These are phyloP conservation scores for Phytomonas sp. DNA, from an alignment of 208 protist species.

Conservation along the genomic window DNA sequence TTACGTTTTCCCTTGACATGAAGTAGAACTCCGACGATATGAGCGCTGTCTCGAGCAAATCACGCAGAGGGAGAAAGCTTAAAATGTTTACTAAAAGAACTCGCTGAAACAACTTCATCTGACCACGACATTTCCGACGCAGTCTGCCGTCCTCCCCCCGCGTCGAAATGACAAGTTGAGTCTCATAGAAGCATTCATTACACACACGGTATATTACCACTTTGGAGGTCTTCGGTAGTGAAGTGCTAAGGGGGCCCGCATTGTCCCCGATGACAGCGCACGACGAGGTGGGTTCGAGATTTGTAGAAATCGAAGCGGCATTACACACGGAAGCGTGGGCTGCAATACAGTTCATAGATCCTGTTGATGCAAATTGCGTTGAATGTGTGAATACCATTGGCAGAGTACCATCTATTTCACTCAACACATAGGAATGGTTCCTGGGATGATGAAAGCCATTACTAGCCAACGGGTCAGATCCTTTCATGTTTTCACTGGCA, in stretches of 20 bases:
- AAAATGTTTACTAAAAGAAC: conserved; percentile 67
- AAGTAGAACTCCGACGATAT: conserved; percentile 86
- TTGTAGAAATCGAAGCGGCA: background rate
- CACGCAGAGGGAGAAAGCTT: conserved; percentile 44
- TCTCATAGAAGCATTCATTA: conserved; percentile 65
- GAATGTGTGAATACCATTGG: background rate
- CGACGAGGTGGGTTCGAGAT: background rate
- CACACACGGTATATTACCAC: conserved; percentile 31
- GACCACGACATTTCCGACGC: conserved; percentile 68
- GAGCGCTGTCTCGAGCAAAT: conserved; percentile 41
- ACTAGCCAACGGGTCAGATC: background rate
- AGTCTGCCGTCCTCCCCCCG: conserved; percentile 48
- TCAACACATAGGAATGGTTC: background rate
- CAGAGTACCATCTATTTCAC: background rate
- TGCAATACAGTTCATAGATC: background rate
- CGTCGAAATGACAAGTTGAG: conserved; percentile 71
- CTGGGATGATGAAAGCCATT: background rate
- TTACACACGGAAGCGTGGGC: background rate
- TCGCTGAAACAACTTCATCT: conserved; percentile 80
- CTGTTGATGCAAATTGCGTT: background rate
- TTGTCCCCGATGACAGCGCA: conserved; percentile 1
- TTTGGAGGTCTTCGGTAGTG: background rate
- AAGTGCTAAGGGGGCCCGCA: background rate
- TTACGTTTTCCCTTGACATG: conserved; percentile 72
- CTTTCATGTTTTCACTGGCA: background rate